phyloP scores from a whole-genome alignment of 495 filamentous ascomycete genomes.

The Hypoxylon trugodes region DNA sequence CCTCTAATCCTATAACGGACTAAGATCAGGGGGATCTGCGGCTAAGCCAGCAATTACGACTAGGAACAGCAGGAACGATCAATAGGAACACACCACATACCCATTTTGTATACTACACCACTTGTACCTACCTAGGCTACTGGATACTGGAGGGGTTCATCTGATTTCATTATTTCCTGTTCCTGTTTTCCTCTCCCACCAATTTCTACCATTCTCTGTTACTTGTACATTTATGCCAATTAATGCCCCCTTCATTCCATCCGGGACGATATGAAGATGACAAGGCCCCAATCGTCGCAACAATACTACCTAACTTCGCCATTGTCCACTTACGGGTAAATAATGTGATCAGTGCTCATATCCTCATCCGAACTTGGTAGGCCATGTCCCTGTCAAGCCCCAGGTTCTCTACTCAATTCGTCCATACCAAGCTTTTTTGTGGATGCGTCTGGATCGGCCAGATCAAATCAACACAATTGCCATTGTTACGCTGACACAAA shows the following conservation, averaged over 20 bases:
- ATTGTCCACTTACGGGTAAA: conserved; percentile 21
- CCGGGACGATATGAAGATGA: neutral
- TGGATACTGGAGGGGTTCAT: conserved; percentile 1
- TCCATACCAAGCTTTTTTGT: conserved; percentile 37
- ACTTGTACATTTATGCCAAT: too few relatives aligned
- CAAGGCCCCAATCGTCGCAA: conserved; percentile 28
- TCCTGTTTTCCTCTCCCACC: neutral
- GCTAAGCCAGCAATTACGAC: conserved; percentile 10
- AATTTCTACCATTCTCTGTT: neutral
- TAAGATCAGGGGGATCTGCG: conserved; percentile 40
- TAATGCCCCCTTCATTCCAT: conserved; percentile 37
- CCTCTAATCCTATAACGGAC: conserved; percentile 12
- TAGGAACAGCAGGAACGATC: conserved; percentile 30
- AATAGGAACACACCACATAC: conserved; percentile 33
- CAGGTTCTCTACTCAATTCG: conserved; percentile 25
- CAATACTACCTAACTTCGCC: conserved; percentile 14
- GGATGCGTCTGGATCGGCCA: conserved; percentile 26
- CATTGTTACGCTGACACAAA: neutral
- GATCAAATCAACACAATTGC: too few relatives aligned
- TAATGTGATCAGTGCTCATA: conserved; percentile 24
- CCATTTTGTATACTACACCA: too few relatives aligned
- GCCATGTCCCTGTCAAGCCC: conserved; percentile 8
- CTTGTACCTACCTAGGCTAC: neutral
- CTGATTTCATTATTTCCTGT: conserved; percentile 23
- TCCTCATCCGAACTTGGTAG: conserved; percentile 29